Percentiles rank a stretch among this genome's conserved stretches.
Evolutionary conservation across 1,139 yeast species (phyloP).

Genomic region (Candida buenavistaensis): DNA sequence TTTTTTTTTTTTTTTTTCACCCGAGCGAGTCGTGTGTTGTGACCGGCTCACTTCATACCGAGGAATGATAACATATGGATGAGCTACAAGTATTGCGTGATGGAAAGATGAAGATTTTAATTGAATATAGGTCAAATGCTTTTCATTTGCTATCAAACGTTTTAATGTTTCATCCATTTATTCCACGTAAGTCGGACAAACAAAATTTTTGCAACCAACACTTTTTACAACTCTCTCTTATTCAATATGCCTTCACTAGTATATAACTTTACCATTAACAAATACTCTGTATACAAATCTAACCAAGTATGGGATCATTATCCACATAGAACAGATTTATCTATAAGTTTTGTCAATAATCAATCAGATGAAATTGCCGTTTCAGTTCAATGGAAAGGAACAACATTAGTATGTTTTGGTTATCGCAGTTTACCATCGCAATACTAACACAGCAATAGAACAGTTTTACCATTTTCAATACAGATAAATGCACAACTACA

Average conservation of each 20-base stretch:
- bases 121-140: too few relatives aligned
- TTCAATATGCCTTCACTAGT: constrained; percentile 2
- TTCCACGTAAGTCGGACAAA: too few relatives aligned
- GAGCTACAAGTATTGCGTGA: too few relatives aligned
- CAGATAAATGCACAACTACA: constrained; percentile 16
- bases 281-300: constrained; percentile 12
- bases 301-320: constrained; percentile 23
- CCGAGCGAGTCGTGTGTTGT: too few relatives aligned
- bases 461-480: constrained; percentile 14
- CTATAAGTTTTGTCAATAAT: constrained; percentile 18
- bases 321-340: constrained; percentile 28
- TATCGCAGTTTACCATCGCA: too few relatives aligned
- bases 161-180: too few relatives aligned
- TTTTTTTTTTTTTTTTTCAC: too few relatives aligned
- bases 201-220: constrained; percentile 1
- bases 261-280: constrained; percentile 11
- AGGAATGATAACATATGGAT: too few relatives aligned
- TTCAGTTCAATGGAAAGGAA: constrained; percentile 23
- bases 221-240: background rate
- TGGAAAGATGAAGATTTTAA: too few relatives aligned
- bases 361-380: constrained; percentile 12
- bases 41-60: too few relatives aligned
- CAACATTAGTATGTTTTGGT: constrained; percentile 19
- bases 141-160: too few relatives aligned
- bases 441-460: too few relatives aligned